Evolutionary conservation across 148 eudicot genomes (phyloP), one percentile per base, ranked within the genome.

Genomic region (Vaccinium vitisidaea): DNA sequence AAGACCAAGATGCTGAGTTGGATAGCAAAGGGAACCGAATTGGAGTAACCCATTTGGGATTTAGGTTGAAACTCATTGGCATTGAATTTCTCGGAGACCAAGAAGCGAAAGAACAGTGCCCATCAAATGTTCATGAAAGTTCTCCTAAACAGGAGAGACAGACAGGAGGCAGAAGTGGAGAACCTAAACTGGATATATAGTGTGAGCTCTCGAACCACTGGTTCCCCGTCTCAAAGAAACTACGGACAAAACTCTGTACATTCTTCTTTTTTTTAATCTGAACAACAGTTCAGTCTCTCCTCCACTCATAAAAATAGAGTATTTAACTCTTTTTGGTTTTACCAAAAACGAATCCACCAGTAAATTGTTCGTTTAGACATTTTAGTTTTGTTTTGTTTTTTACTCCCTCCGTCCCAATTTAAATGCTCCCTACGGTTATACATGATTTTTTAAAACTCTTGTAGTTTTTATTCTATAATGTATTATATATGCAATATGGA

Each of bases 1-100:
- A 90, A 63, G 90, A 88, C 85, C 86, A 80, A 80, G 95, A 87
- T 14, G 95, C 91, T 2, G 94, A 84, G 32, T 84, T 88, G 84
- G 87, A 61, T 84, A 85, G 76, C 86, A 87, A 88, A 85, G 92
- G 89, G 80, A 97, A 88, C 58, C 87, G 91, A 83, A 93, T 77
- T 61, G 95, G 88, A 78, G 73, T 23, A 67, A 67, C 32, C 36
- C 32, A 67, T 25, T 67, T 67, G 73, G 4, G 73, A 67, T 67
- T 67, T 25, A 67, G 23, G 32, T 67, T 67, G 36, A 67, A 67
- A 12, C 36, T 32, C 15, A 67, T 67, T 67, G 32, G 15, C 73
- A 67, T 23, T 67, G 36, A 23, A 25, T 67, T 67, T 65, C 36
- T 25, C 11, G 73, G 36, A 67, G 15, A 67, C 73, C 32, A 67